Evolutionary conservation across 139 green algal species (phyloP).

Genomic region (Chlorella sp.): DNA sequence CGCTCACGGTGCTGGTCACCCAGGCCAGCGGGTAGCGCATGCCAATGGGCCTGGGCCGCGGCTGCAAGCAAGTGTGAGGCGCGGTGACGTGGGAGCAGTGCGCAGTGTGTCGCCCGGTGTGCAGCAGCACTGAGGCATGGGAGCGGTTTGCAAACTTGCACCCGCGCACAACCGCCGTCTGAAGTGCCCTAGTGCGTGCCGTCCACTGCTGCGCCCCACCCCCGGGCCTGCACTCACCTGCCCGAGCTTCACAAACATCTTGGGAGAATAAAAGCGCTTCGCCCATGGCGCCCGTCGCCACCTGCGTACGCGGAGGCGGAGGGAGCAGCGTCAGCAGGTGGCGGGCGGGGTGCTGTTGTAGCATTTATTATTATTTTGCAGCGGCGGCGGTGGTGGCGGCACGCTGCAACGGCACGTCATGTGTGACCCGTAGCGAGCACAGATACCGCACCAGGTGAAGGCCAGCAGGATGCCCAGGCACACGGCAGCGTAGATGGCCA

Average conservation of each 20-base stretch:
- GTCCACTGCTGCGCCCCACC: neutral
- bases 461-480: neutral
- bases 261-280: constrained; percentile 13
- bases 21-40: neutral
- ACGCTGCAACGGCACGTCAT: too few species aligned
- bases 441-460: constrained; percentile 2
- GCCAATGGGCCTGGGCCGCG: neutral
- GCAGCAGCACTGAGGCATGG: too few species aligned
- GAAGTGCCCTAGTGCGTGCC: neutral
- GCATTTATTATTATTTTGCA: too few species aligned
- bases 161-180: too few species aligned
- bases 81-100: neutral
- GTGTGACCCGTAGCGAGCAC: too few species aligned
- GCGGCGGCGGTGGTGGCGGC: too few species aligned
- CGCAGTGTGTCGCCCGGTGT: neutral
- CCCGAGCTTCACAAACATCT: neutral
- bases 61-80: neutral
- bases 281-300: neutral
- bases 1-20: neutral
- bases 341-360: too few species aligned
- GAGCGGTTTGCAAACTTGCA: too few species aligned
- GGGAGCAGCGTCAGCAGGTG: too few species aligned
- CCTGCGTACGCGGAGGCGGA: too few species aligned
- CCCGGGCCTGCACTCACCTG: neutral
- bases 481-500: constrained; percentile 19